Base-by-base conservation (phyloP, 805 yeast genomes). In the Suhomyces sp. region DNA sequence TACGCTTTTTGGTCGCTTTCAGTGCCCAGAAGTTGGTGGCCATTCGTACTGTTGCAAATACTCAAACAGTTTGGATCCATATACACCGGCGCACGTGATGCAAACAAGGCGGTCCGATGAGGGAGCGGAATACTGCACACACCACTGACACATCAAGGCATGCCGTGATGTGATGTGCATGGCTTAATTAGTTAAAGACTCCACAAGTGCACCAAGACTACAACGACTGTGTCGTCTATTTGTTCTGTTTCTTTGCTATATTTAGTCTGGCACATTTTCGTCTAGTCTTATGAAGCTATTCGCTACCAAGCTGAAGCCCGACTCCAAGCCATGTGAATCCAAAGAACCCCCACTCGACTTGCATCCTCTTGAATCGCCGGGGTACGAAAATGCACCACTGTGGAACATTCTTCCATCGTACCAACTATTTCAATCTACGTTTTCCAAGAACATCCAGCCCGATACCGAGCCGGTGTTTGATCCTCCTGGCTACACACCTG, bases 361-460 rank as follows among this genome's bases (percentile, higher is more conserved):
- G 31, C 57, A 59, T n/a, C 68, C 65, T 19, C 47, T 64, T 19
- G 49, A 42, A 27, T 63, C 69, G 33, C 70, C 71, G 1, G 61
- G 62, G 4, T 52, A 57, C 45, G 70, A 67, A 40, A 63, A 67
- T 15, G 69, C 64, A 24, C 70, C 69, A 17, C 53, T 61, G 15
- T 66, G 70, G 68, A 66, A 64, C 54, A 65, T 67, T 23, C 64
- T 67, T 8, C 71, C 71, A 23, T 64, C 68, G 40, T 67, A 67
- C 55, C 70, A 67, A 52, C 64, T 67, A 40, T 64, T 58, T 50
- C 66, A 65, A 57, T 60, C 67, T 40, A 67, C 71, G 10, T 67
- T 67, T 46, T 60, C 66, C 26, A 67, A 67, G 40, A 60, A 54
- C 40, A 55, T 67, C 26, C 53, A 55, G 22, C 64, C 69, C 6